Percentiles rank a stretch among this genome's conserved stretches.
These are phyloP conservation scores for Cytospora mali DNA, from an alignment of 2,329 filamentous ascomycete genomes.

Conservation along the genomic window DNA sequence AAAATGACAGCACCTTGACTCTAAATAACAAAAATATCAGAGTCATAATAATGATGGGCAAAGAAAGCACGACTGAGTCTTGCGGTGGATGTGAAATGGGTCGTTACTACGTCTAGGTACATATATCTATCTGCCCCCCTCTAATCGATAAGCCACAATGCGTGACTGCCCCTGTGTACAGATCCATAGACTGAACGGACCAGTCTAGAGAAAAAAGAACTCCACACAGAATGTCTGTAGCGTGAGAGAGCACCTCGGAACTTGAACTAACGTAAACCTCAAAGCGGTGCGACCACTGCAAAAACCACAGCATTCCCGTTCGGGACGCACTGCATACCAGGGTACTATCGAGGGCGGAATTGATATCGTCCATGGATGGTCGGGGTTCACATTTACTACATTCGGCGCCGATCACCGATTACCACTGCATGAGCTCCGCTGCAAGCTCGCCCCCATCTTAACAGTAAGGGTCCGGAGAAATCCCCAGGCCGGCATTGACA, in stretches of 20 bases:
- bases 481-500: background rate
- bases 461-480: background rate
- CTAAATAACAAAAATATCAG: background rate
- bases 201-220: no score
- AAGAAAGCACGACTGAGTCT: background rate
- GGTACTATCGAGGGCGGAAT: background rate
- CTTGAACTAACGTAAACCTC: slow-evolving; percentile 4
- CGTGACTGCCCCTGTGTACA: background rate
- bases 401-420: background rate
- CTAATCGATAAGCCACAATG: slow-evolving; percentile 17
- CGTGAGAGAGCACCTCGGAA: slow-evolving; percentile 5
- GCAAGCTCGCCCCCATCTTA: background rate
- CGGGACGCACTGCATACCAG: background rate
- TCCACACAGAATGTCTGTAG: slow-evolving; percentile 4
- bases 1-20: background rate
- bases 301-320: background rate
- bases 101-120: background rate
- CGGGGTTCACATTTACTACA: no score
- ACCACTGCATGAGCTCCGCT: background rate
- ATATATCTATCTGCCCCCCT: background rate
- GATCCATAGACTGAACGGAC: background rate
- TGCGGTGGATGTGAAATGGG: background rate
- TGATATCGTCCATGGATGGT: background rate
- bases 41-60: background rate
- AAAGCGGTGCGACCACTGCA: background rate